A percentile compares a stretch with the other conserved stretches of the same genome.
phyloP scores from a whole-genome alignment of 495 filamentous ascomycete genomes.

The Elaphomyces granulatus region DNA sequence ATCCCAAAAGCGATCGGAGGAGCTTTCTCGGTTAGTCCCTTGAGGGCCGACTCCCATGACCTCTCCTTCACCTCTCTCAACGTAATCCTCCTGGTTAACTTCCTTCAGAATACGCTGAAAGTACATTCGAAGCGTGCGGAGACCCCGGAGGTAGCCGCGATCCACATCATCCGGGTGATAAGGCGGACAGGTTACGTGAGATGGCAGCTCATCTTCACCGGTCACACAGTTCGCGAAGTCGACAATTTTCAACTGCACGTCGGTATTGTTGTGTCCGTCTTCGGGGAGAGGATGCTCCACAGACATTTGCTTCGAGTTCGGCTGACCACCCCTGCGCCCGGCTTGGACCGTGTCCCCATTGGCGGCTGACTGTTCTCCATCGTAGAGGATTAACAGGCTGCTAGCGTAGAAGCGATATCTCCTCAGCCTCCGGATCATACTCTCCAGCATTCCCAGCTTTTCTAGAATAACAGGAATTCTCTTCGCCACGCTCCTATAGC shows the following conservation, averaged over 20 bases:
- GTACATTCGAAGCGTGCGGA: slow-evolving; percentile 67
- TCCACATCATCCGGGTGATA: slow-evolving; percentile 68
- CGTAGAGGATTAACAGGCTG: slow-evolving; percentile 87
- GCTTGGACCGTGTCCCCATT: slow-evolving; percentile 11
- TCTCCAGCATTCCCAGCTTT: slow-evolving; percentile 67
- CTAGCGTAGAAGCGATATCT: slow-evolving; percentile 94
- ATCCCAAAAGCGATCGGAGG: slow-evolving; percentile 27
- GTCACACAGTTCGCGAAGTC: slow-evolving; percentile 98
- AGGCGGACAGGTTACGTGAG: slow-evolving; percentile 63
- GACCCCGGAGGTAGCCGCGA: slow-evolving; percentile 73
- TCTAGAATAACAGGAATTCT: slow-evolving; percentile 80
- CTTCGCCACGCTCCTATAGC: slow-evolving; percentile 55
- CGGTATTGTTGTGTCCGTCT: slow-evolving; percentile 32
- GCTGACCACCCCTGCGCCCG: slow-evolving; percentile 6
- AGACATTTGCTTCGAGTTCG: slow-evolving; percentile 7
- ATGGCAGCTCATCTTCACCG: slow-evolving; percentile 53
- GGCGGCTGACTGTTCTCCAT: slow-evolving; percentile 43
- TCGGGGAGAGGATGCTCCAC: slow-evolving; percentile 19
- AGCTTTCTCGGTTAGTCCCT: slow-evolving; percentile 14
- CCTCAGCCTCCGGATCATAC: slow-evolving; percentile 60
- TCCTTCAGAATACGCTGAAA: slow-evolving; percentile 82
- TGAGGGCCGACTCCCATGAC: slow-evolving; percentile 24
- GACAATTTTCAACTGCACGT: slow-evolving; percentile 84
- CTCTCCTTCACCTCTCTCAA: slow-evolving; percentile 36
- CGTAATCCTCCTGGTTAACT: slow-evolving; percentile 41